phyloP scores from a whole-genome alignment of 495 filamentous ascomycete genomes.

The Neurospora pannonica region DNA sequence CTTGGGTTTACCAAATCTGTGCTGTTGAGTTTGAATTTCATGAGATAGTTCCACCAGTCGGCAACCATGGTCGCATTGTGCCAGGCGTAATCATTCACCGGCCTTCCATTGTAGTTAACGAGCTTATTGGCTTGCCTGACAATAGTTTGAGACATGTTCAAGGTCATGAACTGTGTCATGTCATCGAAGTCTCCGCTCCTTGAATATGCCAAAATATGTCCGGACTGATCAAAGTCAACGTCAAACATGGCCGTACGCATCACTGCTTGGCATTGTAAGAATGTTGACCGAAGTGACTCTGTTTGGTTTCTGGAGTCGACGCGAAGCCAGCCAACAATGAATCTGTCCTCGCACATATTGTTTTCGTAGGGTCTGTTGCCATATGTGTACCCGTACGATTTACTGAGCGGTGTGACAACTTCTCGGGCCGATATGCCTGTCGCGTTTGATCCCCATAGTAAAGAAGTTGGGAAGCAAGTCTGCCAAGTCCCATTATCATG shows the following conservation, averaged over 20 bases:
- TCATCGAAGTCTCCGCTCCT: background rate
- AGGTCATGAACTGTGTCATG: background rate
- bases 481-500: too few species aligned
- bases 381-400: too few species aligned
- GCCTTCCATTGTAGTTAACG: background rate
- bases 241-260: constrained; percentile 19
- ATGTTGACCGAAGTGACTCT: constrained; percentile 4
- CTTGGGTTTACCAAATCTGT: too few species aligned
- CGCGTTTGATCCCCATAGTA: too few species aligned
- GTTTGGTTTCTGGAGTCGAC: background rate
- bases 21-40: too few species aligned
- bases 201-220: constrained; percentile 5
- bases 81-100: too few species aligned
- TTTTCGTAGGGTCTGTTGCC: too few species aligned
- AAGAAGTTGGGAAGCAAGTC: too few species aligned
- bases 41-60: constrained; percentile 14
- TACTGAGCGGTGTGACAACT: too few species aligned
- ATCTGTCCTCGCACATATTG: background rate
- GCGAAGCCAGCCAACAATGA: constrained; percentile 19
- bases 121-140: background rate
- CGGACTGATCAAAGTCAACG: constrained; percentile 21
- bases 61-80: background rate
- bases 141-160: background rate
- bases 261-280: constrained; percentile 24
- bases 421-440: too few species aligned